A percentile compares a stretch with the other conserved stretches of the same genome.
Evolutionary conservation across 225 moss, liverwort and hornwort genomes (phyloP).

Genomic region (Neckera pumila): DNA sequence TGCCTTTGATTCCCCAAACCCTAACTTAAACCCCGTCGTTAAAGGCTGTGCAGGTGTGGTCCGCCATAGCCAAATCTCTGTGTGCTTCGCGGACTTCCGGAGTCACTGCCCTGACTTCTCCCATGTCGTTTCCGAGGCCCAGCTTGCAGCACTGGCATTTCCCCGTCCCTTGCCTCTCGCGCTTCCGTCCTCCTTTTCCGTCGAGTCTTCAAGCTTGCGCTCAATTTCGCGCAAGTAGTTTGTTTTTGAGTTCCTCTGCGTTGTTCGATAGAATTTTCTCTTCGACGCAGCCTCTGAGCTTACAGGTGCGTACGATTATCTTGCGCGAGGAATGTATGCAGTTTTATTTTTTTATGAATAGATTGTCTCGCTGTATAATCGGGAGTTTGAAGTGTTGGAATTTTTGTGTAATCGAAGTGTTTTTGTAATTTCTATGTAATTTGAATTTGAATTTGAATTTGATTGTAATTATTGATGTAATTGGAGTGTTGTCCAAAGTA

Average conservation of each 20-base stretch:
- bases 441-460: background rate
- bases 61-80: background rate
- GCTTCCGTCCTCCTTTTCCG: background rate
- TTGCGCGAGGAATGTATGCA: background rate
- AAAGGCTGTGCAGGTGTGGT: background rate
- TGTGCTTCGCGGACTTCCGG: background rate
- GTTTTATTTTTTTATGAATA: background rate
- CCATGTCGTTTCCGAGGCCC: slow-evolving; percentile 38
- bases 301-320: background rate
- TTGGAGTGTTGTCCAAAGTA: background rate
- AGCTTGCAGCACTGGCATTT: slow-evolving; percentile 26
- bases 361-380: background rate
- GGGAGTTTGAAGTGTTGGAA: background rate
- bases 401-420: background rate
- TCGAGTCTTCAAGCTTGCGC: background rate
- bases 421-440: background rate
- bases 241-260: background rate
- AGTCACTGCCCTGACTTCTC: background rate
- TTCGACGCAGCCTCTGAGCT: background rate
- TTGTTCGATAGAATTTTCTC: background rate
- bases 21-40: background rate
- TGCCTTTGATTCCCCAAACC: background rate
- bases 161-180: background rate
- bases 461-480: background rate
- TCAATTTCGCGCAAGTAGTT: background rate